Base-by-base conservation (phyloP, 139 green algal genomes). In the Yamagishiella unicocca region DNA sequence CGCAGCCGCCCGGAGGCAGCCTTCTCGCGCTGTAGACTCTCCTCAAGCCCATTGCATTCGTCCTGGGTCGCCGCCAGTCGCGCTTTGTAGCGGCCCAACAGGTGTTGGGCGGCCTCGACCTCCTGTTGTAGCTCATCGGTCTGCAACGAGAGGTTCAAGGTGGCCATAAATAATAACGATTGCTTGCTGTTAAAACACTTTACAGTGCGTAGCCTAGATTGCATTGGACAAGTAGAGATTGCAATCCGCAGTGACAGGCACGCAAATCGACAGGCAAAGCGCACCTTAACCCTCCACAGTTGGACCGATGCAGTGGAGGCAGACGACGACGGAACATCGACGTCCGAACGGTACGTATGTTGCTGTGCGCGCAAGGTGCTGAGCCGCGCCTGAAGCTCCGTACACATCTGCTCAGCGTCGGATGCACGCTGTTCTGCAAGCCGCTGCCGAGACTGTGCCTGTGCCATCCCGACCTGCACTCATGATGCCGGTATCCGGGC, bases 101-200 rank as follows among this genome's bases (percentile, higher is more conserved):
- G 43, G 29, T 84, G 88, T 31, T 84, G 73, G 0, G 61, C 24
- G 0, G 72, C 53, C 25, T 91, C 62, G 19, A 85, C n/a, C 73
- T 91, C 87, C 46, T 75, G 45, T 61, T 91, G 81, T 21, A 91
- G 73, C 37, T 88, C 87, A 21, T 88, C 87, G 7, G 76, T 73
- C 81, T 89, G 75, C 17, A 37, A 37, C 25, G 29, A 25, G 19
- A 72, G 2, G n/a, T n/a, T n/a, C n/a, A n/a, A n/a, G n/a, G n/a
- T n/a, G n/a, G n/a, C n/a, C n/a, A n/a, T n/a, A n/a, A n/a, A n/a
- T n/a, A n/a, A n/a, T n/a, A n/a, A n/a, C n/a, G n/a, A n/a, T n/a
- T n/a, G n/a, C n/a, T n/a, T n/a, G n/a, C n/a, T n/a, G n/a, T n/a
- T n/a, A n/a, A n/a, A n/a, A n/a, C n/a, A n/a, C n/a, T n/a, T n/a